These are phyloP conservation scores for Aspergillus ustus DNA, from an alignment of 2,329 filamentous ascomycete genomes.

Conservation along the genomic window DNA sequence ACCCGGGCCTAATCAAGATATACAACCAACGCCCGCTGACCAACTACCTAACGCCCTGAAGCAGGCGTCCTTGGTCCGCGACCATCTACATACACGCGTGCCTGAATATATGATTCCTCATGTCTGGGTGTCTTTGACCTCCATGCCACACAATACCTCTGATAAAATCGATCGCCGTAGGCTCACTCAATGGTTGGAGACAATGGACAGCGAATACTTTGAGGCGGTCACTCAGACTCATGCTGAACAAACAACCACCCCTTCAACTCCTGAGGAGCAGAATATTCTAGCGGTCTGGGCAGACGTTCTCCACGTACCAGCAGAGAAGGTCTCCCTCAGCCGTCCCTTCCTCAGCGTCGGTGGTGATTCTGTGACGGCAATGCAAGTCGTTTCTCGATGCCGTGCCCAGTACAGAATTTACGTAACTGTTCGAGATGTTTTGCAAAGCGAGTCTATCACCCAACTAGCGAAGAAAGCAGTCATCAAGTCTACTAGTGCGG, in stretches of 20 bases:
- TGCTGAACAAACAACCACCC: neutral
- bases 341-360: conserved; percentile 13
- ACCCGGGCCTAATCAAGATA: neutral
- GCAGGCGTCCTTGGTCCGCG: conserved; percentile 3
- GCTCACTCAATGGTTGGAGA: conserved; percentile 13
- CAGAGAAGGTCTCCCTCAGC: conserved; percentile 6
- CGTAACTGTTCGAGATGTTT: conserved; percentile 7
- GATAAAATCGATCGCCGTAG: conserved; percentile 13
- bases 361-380: conserved; percentile 16
- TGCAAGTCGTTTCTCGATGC: conserved; percentile 14
- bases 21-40: neutral
- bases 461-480: conserved; percentile 4
- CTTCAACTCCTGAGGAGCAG: neutral
- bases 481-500: neutral
- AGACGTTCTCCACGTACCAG: conserved; percentile 4
- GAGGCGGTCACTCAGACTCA: conserved; percentile 4
- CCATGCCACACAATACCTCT: conserved; percentile 15
- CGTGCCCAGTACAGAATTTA: neutral
- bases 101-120: conserved; percentile 15
- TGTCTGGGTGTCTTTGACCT: conserved; percentile 4
- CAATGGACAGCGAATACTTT: conserved; percentile 5
- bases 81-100: conserved; percentile 6
- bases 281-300: conserved; percentile 7
- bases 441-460: conserved; percentile 9
- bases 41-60: neutral